Base-by-base conservation (phyloP, 192 early-diverging fungal genomes). In the Chytriomyces sp. region DNA sequence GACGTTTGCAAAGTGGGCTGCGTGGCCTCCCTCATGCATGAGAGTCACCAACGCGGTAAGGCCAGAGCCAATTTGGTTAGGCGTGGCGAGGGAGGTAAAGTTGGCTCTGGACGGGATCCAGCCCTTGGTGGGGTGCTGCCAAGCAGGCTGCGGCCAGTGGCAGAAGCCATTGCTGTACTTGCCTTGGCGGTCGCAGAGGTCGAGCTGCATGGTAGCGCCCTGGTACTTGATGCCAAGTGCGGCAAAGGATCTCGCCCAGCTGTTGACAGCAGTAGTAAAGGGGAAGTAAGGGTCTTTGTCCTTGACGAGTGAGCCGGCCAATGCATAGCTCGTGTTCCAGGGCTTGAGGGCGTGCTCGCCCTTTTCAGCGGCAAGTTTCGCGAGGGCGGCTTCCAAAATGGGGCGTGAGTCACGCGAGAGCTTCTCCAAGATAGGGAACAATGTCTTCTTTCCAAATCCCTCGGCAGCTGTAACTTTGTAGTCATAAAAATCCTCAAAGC, bases 361-460 rank as follows among this genome's bases (percentile, higher is more conserved):
- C 60, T 76, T 76, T 30, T 52, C 52, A 39, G 39, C 39, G 22
- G 74, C 74, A 31, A 76, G 68, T n/a, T 44, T 25, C 4, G 26
- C 68, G 28, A 56, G 60, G 4, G 66, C 66, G 19, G 38, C 59
- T 19, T 71, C 74, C 8, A 77, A 52, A 37, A 77, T 73, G n/a
- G 75, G 75, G 44, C 69, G 58, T n/a, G 68, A 62, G 33, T 64
- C 44, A 10, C 64, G 1, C 19, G 61, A 68, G 36, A 77, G 62
- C n/a, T 71, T 60, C 39, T 77, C 75, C 59, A 77, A 53, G 34
- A 77, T 77, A 19, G 59, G 60, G 61, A 77, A 77, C 26, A 77
- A 55, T 4, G 49, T 54, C 12, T 52, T 17, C 37, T 77, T 77
- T 59, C 62, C 56, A 40, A 77, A 72, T 25, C 75, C 75, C 57